Evolutionary conservation across 2,329 filamentous ascomycete genomes (phyloP), one percentile per base, ranked within the genome.

Genomic region (Calonectria crousiana): DNA sequence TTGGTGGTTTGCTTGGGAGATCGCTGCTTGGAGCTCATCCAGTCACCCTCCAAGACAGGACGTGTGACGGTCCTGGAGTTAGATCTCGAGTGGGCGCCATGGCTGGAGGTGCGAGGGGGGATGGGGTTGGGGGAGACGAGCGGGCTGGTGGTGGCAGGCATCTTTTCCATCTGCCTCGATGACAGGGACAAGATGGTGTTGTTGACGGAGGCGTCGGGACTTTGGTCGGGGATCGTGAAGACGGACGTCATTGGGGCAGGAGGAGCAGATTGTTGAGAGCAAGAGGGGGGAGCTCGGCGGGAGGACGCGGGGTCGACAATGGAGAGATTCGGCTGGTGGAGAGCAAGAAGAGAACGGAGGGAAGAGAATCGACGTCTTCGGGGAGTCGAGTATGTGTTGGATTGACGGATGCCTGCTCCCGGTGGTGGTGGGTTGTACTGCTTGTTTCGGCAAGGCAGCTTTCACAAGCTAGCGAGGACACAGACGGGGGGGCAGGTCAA

Each of bases 61-160:
- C 86, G 87, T 28, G 81, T 84, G 32, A 89, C 85, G 44, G 87
- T 82, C 60, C 80, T 80, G 71, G 75, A 51, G 84, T 75, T 89
- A 87, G 76, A 74, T 20, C 76, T 73, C 34, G 79, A 58, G 32
- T 69, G 65, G 56, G 51, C 69, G 58, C 74, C 66, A 34, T 78
- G 78, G 71, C 90, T 92, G 71, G 94, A 95, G 58, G 92, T 95
- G 76, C 94, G 90, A 4, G 93, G 92, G 26, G 94, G 94, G 70
- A 95, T 95, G 47, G 89, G 88, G 83, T 91, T 92, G 69, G 93
- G 92, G 13, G 84, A 84, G 51, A 82, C 71, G 58, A 83, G 78
- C 89, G 79, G 80, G 67, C 73, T 81, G 47, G 67, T 58, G 64
- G 74, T 60, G 49, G 72, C 71, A 32, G 70, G 66, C 78, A 81